A percentile compares a stretch with the other conserved stretches of the same genome.
Evolutionary conservation across 805 yeast genomes (phyloP).

Genomic region (Cyberlindnera samutprakarnensis): DNA sequence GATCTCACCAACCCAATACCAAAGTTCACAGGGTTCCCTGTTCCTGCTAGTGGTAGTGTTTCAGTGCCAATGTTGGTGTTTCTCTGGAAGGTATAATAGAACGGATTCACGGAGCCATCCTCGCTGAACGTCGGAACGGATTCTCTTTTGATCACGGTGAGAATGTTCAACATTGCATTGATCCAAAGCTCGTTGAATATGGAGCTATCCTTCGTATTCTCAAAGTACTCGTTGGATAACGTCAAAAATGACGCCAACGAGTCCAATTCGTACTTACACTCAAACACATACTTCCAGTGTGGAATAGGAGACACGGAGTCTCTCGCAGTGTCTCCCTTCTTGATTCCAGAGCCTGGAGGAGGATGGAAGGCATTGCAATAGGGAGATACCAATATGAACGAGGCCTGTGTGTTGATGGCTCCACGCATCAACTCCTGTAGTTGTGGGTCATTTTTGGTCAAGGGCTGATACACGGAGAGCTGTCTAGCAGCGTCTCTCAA

Average conservation of each 20-base stretch:
- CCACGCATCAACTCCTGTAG: slow-evolving; percentile 56
- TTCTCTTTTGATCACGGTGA: slow-evolving; percentile 51
- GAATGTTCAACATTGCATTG: slow-evolving; percentile 43
- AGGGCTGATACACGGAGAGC: slow-evolving; percentile 63
- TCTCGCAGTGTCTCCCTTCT: slow-evolving; percentile 40
- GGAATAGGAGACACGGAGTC: slow-evolving; percentile 68
- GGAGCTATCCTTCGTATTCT: slow-evolving; percentile 41
- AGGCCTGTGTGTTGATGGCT: slow-evolving; percentile 75
- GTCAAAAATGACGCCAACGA: slow-evolving; percentile 78
- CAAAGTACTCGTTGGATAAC: slow-evolving; percentile 62
- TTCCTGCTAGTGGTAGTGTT: slow-evolving; percentile 70
- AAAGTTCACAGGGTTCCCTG: slow-evolving; percentile 74
- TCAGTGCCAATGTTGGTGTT: slow-evolving; percentile 72
- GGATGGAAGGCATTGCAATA: slow-evolving; percentile 93
- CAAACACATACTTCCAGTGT: slow-evolving; percentile 68
- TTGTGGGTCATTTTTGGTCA: slow-evolving; percentile 41
- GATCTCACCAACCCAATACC: slow-evolving; percentile 70
- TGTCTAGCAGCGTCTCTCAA: slow-evolving; percentile 82
- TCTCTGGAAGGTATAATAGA: slow-evolving; percentile 63
- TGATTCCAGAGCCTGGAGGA: slow-evolving; percentile 41
- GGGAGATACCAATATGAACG: slow-evolving; percentile 54
- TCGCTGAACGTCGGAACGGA: slow-evolving; percentile 51
- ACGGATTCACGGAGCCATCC: slow-evolving; percentile 31
- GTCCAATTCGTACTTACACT: slow-evolving; percentile 86
- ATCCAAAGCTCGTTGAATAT: slow-evolving; percentile 45